Evolutionary conservation across 208 protist genomes (phyloP).

Genomic region (Crithidia bombi): DNA sequence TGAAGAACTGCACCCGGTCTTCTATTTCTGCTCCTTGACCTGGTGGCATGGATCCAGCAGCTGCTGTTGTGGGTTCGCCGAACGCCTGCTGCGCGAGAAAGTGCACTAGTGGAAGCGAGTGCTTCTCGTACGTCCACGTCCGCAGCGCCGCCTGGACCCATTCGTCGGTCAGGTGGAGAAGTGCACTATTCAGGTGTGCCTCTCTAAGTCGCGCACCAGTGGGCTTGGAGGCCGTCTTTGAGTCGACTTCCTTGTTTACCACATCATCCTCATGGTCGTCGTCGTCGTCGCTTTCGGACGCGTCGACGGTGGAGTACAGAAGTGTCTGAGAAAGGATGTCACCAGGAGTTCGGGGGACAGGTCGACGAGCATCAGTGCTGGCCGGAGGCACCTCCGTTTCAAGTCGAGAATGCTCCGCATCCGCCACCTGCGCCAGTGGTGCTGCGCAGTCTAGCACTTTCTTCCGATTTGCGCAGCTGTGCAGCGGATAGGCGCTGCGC

Average conservation of each 20-base stretch:
- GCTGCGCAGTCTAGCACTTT: too few species aligned
- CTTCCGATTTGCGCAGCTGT: not conserved
- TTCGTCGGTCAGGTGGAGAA: slow-evolving; percentile 31
- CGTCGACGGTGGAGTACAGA: slow-evolving; percentile 39
- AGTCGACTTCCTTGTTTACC: not conserved
- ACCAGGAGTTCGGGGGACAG: slow-evolving; percentile 39
- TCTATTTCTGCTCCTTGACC: not conserved
- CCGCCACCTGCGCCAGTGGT: not conserved
- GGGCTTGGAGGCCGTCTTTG: not conserved
- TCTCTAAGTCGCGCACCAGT: slow-evolving; percentile 1
- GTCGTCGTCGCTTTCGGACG: not conserved
- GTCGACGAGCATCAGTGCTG: not conserved
- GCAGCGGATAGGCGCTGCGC: slow-evolving; percentile 21
- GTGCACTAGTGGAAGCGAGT: slow-evolving; percentile 27
- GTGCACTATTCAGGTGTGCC: slow-evolving; percentile 10
- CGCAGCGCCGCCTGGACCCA: slow-evolving; percentile 23
- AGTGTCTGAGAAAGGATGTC: slow-evolving; percentile 49
- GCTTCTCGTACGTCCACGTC: slow-evolving; percentile 13
- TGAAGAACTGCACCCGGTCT: slow-evolving; percentile 21
- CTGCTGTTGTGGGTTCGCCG: not conserved
- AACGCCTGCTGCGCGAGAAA: slow-evolving; percentile 9
- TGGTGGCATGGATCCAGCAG: not conserved
- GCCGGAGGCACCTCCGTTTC: not conserved
- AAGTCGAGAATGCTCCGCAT: not conserved
- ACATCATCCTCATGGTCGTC: slow-evolving; percentile 2